Percentiles rank a stretch among this genome's conserved stretches.
Evolutionary conservation across 768 basidiomycete genomes (phyloP).

Genomic region (Suillus subaureus): DNA sequence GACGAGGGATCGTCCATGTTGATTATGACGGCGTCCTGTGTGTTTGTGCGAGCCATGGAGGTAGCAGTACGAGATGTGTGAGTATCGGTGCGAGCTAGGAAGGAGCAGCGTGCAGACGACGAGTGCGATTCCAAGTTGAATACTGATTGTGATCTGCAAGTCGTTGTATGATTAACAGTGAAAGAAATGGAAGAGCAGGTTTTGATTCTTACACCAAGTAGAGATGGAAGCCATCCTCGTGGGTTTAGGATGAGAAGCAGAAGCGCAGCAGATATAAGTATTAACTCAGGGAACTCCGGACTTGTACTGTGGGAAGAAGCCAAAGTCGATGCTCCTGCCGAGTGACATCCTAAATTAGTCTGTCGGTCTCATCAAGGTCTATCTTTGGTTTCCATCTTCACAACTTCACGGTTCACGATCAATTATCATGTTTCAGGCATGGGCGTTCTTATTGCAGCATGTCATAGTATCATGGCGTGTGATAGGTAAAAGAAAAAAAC

Average conservation of each 20-base stretch:
- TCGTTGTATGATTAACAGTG: slow-evolving; percentile 10
- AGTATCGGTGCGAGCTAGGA: slow-evolving; percentile 53
- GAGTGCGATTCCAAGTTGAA: slow-evolving; percentile 59
- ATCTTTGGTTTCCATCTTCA: not conserved
- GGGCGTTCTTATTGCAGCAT: slow-evolving; percentile 17
- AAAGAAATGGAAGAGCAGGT: slow-evolving; percentile 3
- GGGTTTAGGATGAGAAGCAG: slow-evolving; percentile 8
- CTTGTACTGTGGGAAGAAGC: slow-evolving; percentile 5
- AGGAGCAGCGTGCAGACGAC: slow-evolving; percentile 51
- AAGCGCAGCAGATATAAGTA: slow-evolving; percentile 6
- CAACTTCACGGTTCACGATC: not conserved
- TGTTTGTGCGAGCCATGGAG: slow-evolving; percentile 46
- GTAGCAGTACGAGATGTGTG: slow-evolving; percentile 48
- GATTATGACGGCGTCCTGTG: slow-evolving; percentile 28
- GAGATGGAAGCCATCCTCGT: slow-evolving; percentile 34
- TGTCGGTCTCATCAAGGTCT: not conserved
- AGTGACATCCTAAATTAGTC: slow-evolving; percentile 7
- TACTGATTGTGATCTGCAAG: slow-evolving; percentile 51
- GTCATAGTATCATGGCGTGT: slow-evolving; percentile 14
- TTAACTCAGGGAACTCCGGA: not conserved
- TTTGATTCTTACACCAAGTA: slow-evolving; percentile 39
- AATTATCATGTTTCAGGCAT: slow-evolving; percentile 11
- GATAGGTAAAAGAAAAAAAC: slow-evolving; percentile 23
- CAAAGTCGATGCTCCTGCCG: slow-evolving; percentile 5
- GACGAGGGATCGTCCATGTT: slow-evolving; percentile 22